phyloP scores from a whole-genome alignment of 495 filamentous ascomycete genomes.

The Penicillium daleae region DNA sequence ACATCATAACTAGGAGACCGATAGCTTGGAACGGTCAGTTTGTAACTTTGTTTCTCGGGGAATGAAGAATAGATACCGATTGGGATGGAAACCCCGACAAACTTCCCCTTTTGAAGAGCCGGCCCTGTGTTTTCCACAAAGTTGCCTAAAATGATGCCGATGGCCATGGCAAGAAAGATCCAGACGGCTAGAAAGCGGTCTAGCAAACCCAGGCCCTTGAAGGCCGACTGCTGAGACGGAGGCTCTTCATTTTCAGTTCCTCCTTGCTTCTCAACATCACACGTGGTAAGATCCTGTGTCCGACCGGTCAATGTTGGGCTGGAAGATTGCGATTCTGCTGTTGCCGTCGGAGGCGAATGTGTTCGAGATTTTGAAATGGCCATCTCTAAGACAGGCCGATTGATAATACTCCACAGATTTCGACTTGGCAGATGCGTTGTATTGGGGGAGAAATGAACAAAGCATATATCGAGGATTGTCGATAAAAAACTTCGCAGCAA shows the following conservation, averaged over 20 bases:
- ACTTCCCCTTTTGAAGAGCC: constrained; percentile 70
- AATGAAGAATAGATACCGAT: constrained; percentile 62
- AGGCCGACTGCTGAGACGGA: constrained; percentile 32
- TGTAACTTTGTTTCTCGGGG: neutral
- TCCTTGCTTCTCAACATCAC: constrained; percentile 27
- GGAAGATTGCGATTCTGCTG: constrained; percentile 7
- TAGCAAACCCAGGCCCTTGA: constrained; percentile 65
- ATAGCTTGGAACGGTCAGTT: constrained; percentile 55
- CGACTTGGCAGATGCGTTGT: neutral
- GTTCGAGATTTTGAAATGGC: constrained; percentile 8
- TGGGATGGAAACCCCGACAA: constrained; percentile 77
- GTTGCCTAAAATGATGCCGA: constrained; percentile 81
- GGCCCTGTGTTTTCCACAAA: constrained; percentile 67
- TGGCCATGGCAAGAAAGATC: constrained; percentile 85
- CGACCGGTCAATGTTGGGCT: constrained; percentile 10
- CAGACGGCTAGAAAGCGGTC: constrained; percentile 81
- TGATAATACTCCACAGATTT: neutral
- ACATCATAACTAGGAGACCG: constrained; percentile 92
- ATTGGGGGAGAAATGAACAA: neutral
- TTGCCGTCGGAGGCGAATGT: constrained; percentile 7
- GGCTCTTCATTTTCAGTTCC: constrained; percentile 1
- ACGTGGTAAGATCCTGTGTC: neutral
- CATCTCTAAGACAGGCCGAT: constrained; percentile 16
- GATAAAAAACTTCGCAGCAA: neutral
- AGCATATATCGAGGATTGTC: neutral